Base-by-base conservation (phyloP, 371 early-diverging fungal genomes). In the Mucor mucedo region DNA sequence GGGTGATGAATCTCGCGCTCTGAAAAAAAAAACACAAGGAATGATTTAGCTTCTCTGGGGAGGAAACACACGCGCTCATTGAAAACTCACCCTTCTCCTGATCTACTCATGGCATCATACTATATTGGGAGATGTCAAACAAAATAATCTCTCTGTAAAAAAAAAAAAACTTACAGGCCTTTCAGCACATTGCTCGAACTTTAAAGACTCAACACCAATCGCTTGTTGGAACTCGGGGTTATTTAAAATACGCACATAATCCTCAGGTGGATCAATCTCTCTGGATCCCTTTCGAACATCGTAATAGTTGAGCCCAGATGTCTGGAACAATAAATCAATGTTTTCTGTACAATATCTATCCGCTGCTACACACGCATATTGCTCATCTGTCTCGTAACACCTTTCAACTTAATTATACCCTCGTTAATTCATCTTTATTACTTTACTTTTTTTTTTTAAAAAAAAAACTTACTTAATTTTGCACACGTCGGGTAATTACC, bases 211-310 rank as follows among this genome's bases (percentile, higher is more conserved):
- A 11, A 45, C 68, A 2, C 72, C 72, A 5, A 72, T 65, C 1
- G 33, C 32, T 5, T 10, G 27, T 44, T 64, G 61, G 0, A 68
- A 32, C 0, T 48, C 38, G 2, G 58, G 47, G 1, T 11, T 6
- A 39, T 67, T 62, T 27, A 72, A 55, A 30, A 72, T 40, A 4
- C 48, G 32, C 16, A 60, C 33, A 44, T 58, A 72, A n/a, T 70
- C 63, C 10, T 66, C 53, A 1, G 55, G 59, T 3, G 58, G 48
- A 14, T 49, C 49, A 32, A 56, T 32, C 1, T 32, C 21, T 5
- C 10, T 14, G 3, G 14, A 27, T 28, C 14, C 11, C 28, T 45
- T 32, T 38, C 72, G 57, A 5, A 72, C 54, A 44, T 72, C 72
- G 11, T 72, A 72, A 13, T 41, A 55, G 38, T 68, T 72, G 28